Evolutionary conservation across 306 rosid genomes (phyloP), one percentile per base, ranked within the genome.

Genomic region (Prunus fruticosa): DNA sequence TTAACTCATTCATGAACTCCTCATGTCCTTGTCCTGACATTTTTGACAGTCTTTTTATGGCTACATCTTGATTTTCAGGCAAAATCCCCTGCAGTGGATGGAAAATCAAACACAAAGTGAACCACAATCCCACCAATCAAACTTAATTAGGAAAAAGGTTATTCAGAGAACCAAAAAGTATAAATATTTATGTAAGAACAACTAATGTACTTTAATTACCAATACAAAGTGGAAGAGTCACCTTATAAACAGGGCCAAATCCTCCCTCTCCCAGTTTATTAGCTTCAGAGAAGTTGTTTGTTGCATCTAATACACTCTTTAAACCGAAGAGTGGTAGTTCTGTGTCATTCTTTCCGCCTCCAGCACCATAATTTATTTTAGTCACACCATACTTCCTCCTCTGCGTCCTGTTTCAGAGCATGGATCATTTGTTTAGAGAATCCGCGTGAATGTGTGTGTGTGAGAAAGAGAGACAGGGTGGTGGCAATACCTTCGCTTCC

Each of bases 251-350:
- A n/a, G 89, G 79, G 13, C 95, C 92, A 53, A 79, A 88, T 32
- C 95, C 95, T 18, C 92, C 96, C 56, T n/a, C 73, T 67, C 92
- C 96, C 19, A 83, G 84, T 75, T 79, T 84, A 67, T 85, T 82
- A 23, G 73, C 52, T 43, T 81, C 79, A 6, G 89, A 83, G 50
- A 90, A 88, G 45, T 75, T 66, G 53, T 84, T 75, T n/a, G 89
- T 88, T 2, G 89, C 90, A 0, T 3, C 65, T 6, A 81, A 3
- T 28, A 90, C 67, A 25, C 78, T 76, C 20, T 49, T 73, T 28
- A 88, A 78, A 79, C 54, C 19, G 45, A 67, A 88, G 74, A 32
- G 74, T 2, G 91, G 80, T 3, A 90, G 84, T 6, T 74, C 88
- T 9, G 83, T 51, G 22, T 71, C 86, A 67, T 79, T 73, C n/a